Evolutionary conservation across 108 stramenopile genomes (phyloP).

Genomic region (Pseudonitzschia multistriata): DNA sequence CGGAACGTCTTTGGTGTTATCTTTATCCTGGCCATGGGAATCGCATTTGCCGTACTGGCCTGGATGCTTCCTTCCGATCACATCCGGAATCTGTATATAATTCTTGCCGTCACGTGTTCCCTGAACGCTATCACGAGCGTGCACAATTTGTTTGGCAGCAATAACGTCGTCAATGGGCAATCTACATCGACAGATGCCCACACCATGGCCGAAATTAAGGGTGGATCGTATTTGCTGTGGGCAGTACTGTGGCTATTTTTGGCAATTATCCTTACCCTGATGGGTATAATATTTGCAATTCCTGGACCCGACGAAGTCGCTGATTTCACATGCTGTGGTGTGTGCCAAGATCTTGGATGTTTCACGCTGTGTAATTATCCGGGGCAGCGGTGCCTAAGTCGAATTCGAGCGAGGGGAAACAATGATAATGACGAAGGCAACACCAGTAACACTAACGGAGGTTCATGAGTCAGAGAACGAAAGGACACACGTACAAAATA

Average conservation of each 20-base stretch:
- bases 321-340: slow-evolving; percentile 23
- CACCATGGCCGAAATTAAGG: slow-evolving; percentile 40
- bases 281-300: slow-evolving; percentile 46
- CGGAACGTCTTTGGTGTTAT: slow-evolving; percentile 53
- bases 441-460: too few species aligned
- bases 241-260: slow-evolving; percentile 44
- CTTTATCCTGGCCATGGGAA: slow-evolving; percentile 35
- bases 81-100: slow-evolving; percentile 34
- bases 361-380: slow-evolving; percentile 16
- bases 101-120: slow-evolving; percentile 45
- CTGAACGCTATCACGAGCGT: slow-evolving; percentile 45
- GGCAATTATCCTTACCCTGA: slow-evolving; percentile 25
- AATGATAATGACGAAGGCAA: not conserved
- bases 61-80: slow-evolving; percentile 33
- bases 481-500: too few species aligned
- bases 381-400: slow-evolving; percentile 3
- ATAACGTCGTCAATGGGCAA: slow-evolving; percentile 29
- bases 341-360: slow-evolving; percentile 22
- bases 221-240: slow-evolving; percentile 36
- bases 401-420: not conserved
- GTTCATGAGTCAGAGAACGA: too few species aligned
- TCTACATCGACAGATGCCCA: slow-evolving; percentile 29
- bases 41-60: slow-evolving; percentile 8
- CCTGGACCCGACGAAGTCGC: slow-evolving; percentile 26
- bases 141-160: slow-evolving; percentile 38